These are phyloP conservation scores for Exutisphaerella laricina DNA, from an alignment of 2,329 filamentous ascomycete genomes.

Conservation along the genomic window DNA sequence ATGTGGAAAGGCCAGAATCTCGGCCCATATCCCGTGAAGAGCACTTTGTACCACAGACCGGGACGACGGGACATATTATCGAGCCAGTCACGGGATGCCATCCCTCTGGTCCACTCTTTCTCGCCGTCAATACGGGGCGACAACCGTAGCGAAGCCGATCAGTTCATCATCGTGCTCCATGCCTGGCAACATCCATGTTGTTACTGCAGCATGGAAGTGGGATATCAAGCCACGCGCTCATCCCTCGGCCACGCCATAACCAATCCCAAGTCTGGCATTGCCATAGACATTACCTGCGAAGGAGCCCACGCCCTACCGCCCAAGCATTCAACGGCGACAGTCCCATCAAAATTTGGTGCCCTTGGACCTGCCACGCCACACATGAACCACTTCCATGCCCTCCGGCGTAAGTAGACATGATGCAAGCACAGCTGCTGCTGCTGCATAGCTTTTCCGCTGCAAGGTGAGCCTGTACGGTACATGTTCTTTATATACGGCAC, in stretches of 20 bases:
- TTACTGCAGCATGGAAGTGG: background rate
- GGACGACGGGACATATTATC: background rate
- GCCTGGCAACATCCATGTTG: background rate
- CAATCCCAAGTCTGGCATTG: background rate
- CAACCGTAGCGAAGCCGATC: background rate
- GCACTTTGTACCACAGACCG: no score
- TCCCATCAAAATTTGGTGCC: background rate
- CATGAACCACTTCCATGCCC: background rate
- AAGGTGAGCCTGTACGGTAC: background rate
- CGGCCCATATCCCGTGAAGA: no score
- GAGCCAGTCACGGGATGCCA: background rate
- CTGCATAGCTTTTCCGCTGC: background rate
- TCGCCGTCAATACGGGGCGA: background rate
- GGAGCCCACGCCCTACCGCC: background rate
- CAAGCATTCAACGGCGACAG: background rate
- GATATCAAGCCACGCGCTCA: slow-evolving; percentile 1
- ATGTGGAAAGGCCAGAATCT: no score
- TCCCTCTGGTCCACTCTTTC: background rate
- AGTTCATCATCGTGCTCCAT: background rate
- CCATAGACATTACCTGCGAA: background rate
- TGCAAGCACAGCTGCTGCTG: background rate
- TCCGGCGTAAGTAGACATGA: background rate
- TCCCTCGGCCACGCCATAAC: background rate
- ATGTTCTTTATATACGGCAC: no score
- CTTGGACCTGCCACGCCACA: background rate